A percentile compares a stretch with the other conserved stretches of the same genome.
These are phyloP conservation scores for Cordyceps farinosa DNA, from an alignment of 2,329 filamentous ascomycete species.

Conservation along the genomic window DNA sequence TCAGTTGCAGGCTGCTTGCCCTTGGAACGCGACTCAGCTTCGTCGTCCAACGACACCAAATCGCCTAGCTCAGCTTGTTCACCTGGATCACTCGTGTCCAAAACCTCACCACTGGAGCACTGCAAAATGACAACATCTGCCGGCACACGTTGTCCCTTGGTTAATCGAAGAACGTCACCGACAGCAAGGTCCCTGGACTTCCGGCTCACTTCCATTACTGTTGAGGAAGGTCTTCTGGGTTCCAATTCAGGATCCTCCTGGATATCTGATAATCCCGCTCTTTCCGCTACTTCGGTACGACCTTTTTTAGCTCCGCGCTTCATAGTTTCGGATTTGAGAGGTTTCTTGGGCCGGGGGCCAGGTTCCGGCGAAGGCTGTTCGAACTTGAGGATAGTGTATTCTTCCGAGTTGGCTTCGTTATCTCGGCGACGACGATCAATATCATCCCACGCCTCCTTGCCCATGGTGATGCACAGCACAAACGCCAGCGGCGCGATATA, in stretches of 20 bases:
- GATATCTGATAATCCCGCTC: constrained; percentile 56
- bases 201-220: constrained; percentile 65
- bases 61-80: constrained; percentile 35
- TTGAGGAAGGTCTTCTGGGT: constrained; percentile 47
- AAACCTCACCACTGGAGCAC: constrained; percentile 62
- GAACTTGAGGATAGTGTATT: constrained; percentile 75
- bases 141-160: constrained; percentile 88
- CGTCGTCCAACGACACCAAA: constrained; percentile 40
- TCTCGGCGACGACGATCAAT: constrained; percentile 82
- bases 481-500: constrained; percentile 92
- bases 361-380: constrained; percentile 48
- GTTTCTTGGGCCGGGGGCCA: constrained; percentile 35
- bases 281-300: constrained; percentile 31
- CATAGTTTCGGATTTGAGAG: constrained; percentile 42
- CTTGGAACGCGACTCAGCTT: constrained; percentile 30
- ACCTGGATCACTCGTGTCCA: constrained; percentile 29
- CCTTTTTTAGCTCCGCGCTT: constrained; percentile 31
- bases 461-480: constrained; percentile 86
- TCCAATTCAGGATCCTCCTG: constrained; percentile 63
- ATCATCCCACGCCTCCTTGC: constrained; percentile 94
- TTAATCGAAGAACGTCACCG: constrained; percentile 89
- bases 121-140: constrained; percentile 93
- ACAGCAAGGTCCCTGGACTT: constrained; percentile 88
- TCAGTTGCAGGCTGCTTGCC: constrained; percentile 34
- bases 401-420: constrained; percentile 89